These are phyloP conservation scores for Ustilago hordei DNA, from an alignment of 1,284 basidiomycete genomes.

Conservation along the genomic window DNA sequence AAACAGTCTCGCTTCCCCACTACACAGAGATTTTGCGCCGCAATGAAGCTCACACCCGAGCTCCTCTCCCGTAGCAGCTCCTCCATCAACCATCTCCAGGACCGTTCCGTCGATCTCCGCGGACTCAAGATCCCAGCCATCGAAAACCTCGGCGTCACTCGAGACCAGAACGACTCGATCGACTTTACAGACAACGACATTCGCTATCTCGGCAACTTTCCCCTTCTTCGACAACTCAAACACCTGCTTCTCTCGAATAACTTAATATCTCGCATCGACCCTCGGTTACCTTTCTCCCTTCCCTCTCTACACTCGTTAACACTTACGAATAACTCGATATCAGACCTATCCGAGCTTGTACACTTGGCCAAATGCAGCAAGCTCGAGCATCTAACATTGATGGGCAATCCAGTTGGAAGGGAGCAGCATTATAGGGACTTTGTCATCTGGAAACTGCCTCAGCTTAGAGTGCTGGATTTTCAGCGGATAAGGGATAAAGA, in stretches of 20 bases:
- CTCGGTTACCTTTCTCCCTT: conserved; percentile 82
- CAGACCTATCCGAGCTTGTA: conserved; percentile 83
- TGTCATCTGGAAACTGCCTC: conserved; percentile 73
- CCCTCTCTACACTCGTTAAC: conserved; percentile 82
- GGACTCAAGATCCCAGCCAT: conserved; percentile 93
- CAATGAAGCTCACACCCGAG: conserved; percentile 92
- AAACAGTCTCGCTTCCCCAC: background rate
- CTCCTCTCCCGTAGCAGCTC: conserved; percentile 82
- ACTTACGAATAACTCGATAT: conserved; percentile 71
- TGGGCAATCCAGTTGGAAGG: conserved; percentile 91
- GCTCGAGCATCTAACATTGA: conserved; percentile 83
- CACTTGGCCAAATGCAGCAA: conserved; percentile 82
- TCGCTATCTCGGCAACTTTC: conserved; percentile 85
- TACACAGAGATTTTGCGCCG: background rate
- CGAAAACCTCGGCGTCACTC: conserved; percentile 98
- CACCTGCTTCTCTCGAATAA: conserved; percentile 89
- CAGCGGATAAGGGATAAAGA: conserved; percentile 90
- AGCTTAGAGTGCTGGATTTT: conserved; percentile 93
- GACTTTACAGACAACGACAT: conserved; percentile 98
- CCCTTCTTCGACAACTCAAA: conserved; percentile 81
- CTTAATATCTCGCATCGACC: conserved; percentile 83
- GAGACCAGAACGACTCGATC: conserved; percentile 93
- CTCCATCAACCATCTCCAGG: conserved; percentile 87
- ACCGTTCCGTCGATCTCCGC: conserved; percentile 79
- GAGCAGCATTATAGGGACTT: conserved; percentile 97